Conservation (phyloP, 306 rosid species). For the Vigna radiata region DNA sequence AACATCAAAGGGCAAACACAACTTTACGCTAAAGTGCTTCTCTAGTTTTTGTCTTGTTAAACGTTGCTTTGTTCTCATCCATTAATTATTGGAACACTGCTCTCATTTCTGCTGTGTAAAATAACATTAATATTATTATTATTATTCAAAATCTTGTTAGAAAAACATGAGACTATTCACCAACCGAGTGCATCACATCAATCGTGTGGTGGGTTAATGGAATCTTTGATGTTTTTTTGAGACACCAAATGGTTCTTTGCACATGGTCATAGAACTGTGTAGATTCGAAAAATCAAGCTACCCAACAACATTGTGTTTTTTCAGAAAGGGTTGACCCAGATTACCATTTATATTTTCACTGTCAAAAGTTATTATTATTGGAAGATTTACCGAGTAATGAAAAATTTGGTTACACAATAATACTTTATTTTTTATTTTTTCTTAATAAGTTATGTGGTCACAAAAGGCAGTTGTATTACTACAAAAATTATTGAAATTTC, state of each 20-base stretch:
- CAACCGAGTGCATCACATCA: conserved; percentile 45
- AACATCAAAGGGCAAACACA: conserved; percentile 41
- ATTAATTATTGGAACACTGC: conserved; percentile 6
- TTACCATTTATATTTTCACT: conserved; percentile 2
- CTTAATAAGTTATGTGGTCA: too few species aligned
- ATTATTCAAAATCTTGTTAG: conserved; percentile 25
- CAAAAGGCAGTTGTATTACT: too few species aligned
- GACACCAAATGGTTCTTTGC: conserved; percentile 51
- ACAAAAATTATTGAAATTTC: too few species aligned
- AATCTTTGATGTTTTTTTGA: conserved; percentile 44
- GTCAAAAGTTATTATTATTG: background rate
- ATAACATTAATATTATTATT: background rate
- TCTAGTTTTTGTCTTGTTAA: conserved; percentile 41
- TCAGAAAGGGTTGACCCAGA: background rate
- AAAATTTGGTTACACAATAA: too few species aligned
- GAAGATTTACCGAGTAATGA: too few species aligned
- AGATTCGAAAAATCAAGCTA: conserved; percentile 35
- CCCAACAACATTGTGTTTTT: background rate
- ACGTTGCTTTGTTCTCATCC: conserved; percentile 25
- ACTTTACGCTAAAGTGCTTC: conserved; percentile 49
- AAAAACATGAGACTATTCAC: conserved; percentile 36
- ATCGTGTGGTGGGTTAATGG: conserved; percentile 50
- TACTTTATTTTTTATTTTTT: too few species aligned
- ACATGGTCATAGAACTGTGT: conserved; percentile 42
- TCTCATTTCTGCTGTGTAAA: background rate